Conservation (phyloP, 805 yeast species). For the Candida parachauliodes region DNA sequence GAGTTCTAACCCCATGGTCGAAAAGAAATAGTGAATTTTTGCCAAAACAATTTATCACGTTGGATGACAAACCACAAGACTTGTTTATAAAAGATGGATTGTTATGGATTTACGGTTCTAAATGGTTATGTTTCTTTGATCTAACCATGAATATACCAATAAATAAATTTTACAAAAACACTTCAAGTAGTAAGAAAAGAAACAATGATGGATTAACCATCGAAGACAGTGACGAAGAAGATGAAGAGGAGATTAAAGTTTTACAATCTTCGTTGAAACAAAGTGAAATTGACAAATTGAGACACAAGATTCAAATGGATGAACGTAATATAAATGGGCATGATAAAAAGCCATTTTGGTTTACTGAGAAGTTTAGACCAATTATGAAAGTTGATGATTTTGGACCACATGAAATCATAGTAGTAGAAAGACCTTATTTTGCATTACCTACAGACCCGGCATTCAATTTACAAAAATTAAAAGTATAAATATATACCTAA, state of each 20-base stretch:
- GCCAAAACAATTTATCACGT: conserved; percentile 58
- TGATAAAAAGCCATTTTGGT: conserved; percentile 59
- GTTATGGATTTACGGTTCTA: conserved; percentile 85
- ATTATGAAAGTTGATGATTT: conserved; percentile 59
- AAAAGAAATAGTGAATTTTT: conserved; percentile 67
- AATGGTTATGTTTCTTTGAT: conserved; percentile 78
- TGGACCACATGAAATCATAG: conserved; percentile 54
- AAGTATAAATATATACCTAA: conserved; percentile 25
- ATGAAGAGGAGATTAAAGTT: conserved; percentile 21
- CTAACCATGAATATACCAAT: conserved; percentile 54
- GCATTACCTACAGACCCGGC: conserved; percentile 59
- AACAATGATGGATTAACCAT: conserved; percentile 40
- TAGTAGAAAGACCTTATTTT: conserved; percentile 73
- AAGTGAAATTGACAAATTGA: conserved; percentile 27
- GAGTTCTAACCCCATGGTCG: conserved; percentile 72
- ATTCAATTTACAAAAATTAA: conserved; percentile 56
- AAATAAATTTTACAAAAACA: conserved; percentile 23
- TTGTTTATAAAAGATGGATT: conserved; percentile 49
- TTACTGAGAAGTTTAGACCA: conserved; percentile 73
- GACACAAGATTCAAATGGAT: conserved; percentile 38
- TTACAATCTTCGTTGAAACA: conserved; percentile 27
- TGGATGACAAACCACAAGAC: conserved; percentile 71
- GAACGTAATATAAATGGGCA: conserved; percentile 25
- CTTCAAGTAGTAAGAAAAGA: conserved; percentile 35
- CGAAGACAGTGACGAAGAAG: conserved; percentile 22